These are phyloP conservation scores for Betula pendula DNA, from an alignment of 306 rosid genomes.

Conservation along the genomic window DNA sequence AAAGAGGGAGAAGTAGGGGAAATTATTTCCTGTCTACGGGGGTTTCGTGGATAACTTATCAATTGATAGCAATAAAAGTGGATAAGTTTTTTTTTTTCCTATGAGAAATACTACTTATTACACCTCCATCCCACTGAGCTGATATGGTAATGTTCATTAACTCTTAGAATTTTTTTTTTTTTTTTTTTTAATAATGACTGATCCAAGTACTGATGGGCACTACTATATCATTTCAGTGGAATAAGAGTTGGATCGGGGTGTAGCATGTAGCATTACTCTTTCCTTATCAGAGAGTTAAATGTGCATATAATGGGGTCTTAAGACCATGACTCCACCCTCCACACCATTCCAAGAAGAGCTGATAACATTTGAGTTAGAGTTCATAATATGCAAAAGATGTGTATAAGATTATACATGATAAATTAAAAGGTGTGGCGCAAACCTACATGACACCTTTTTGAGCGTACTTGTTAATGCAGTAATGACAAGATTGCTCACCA, in stretches of 20 bases:
- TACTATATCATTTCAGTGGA: too few relatives aligned
- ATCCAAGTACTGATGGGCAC: too few relatives aligned
- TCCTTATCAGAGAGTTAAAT: neutral
- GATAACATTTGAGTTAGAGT: neutral
- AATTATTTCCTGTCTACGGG: too few relatives aligned
- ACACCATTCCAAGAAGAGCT: neutral
- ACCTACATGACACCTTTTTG: neutral
- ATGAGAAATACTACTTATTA: too few relatives aligned
- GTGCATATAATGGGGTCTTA: neutral
- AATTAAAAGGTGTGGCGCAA: neutral
- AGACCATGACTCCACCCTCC: neutral
- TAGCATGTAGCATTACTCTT: too few relatives aligned
- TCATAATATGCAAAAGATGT: neutral
- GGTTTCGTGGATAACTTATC: too few relatives aligned
- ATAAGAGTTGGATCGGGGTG: too few relatives aligned
- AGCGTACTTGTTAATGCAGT: neutral
- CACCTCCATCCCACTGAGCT: too few relatives aligned
- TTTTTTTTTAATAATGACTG: too few relatives aligned
- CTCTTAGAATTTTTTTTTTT: too few relatives aligned
- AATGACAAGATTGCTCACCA: constrained; percentile 49
- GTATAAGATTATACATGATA: neutral
- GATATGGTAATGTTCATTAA: too few relatives aligned
- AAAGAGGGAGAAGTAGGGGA: neutral
- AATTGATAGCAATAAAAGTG: neutral
- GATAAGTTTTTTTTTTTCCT: too few relatives aligned